Base-by-base conservation (phyloP, 352 stramenopile species). In the Phytophthora hybrid region DNA sequence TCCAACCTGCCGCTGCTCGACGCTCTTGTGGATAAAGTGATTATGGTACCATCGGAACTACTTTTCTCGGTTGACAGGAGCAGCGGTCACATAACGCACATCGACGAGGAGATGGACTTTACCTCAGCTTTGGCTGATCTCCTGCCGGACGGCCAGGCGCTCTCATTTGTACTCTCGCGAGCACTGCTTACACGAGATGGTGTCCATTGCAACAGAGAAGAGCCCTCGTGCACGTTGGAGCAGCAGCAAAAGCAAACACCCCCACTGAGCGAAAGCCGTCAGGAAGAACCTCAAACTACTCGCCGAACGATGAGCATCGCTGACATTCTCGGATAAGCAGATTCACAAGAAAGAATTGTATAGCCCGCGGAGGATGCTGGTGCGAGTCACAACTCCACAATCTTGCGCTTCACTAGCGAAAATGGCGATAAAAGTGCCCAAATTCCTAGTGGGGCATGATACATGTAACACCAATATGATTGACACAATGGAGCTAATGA, bases 31-130 rank as follows among this genome's bases (percentile, higher is more conserved):
- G 62, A 47, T 6, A 61, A 68, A 53, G 62, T 68, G 49, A 61
- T 68, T 14, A 55, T 55, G 23, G 47, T 68, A 34, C 49, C 61
- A 41, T 68, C 62, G 10, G 32, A 61, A 11, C 59, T 68, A 18
- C 26, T 19, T 29, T 51, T 68, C 14, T 54, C 26, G 16, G 14
- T 68, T 19, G 52, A 61, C 9, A 61, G 51, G 11, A 68, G 34
- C 39, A 61, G 19, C 4, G 21, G 62, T 9, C 53, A n/a, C 26
- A 68, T 68, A 2, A 54, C 34, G 26, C 21, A 16, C 47, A 32
- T 68, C 8, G 29, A 53, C n/a, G 51, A 68, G 37, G 21, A 55
- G 5, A 61, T 68, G 62, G 39, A 68, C 21, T 68, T 68, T 18
- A 14, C 52, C 18, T 3, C 16, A 31, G 49, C 61, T 39, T 16